These are phyloP conservation scores for Ceratocystis lukuohia DNA, from an alignment of 2,329 filamentous ascomycete species.

Conservation along the genomic window DNA sequence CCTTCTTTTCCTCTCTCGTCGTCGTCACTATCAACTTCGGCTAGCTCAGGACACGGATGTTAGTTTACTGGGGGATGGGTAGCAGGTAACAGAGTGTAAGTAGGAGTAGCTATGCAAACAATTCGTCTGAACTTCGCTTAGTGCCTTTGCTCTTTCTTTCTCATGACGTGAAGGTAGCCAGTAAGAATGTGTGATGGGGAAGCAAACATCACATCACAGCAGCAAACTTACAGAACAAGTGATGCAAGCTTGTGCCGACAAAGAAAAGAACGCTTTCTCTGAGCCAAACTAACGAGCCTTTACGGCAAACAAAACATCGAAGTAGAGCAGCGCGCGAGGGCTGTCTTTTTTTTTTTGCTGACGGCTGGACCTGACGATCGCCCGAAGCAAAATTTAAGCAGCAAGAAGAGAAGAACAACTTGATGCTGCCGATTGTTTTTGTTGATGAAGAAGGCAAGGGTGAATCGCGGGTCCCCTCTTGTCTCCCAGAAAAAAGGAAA, in stretches of 20 bases:
- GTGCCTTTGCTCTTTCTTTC: too few species aligned
- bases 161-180: too few species aligned
- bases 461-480: too few species aligned
- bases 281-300: background rate
- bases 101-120: too few species aligned
- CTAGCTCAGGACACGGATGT: constrained; percentile 8
- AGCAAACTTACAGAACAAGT: too few species aligned
- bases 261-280: constrained; percentile 8
- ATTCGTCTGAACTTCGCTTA: background rate
- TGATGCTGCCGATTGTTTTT: too few species aligned
- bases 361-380: background rate
- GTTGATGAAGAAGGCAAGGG: too few species aligned
- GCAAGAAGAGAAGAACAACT: background rate
- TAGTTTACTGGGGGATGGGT: background rate
- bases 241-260: background rate
- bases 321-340: background rate
- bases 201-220: too few species aligned
- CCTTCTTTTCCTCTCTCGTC: too few species aligned
- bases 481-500: background rate
- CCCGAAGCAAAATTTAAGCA: background rate
- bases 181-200: too few species aligned
- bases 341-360: background rate
- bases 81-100: background rate
- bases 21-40: background rate
- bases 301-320: constrained; percentile 7